Evolutionary conservation across 2,329 filamentous ascomycete species (phyloP).

Genomic region (Dactylonectria estremocensis): DNA sequence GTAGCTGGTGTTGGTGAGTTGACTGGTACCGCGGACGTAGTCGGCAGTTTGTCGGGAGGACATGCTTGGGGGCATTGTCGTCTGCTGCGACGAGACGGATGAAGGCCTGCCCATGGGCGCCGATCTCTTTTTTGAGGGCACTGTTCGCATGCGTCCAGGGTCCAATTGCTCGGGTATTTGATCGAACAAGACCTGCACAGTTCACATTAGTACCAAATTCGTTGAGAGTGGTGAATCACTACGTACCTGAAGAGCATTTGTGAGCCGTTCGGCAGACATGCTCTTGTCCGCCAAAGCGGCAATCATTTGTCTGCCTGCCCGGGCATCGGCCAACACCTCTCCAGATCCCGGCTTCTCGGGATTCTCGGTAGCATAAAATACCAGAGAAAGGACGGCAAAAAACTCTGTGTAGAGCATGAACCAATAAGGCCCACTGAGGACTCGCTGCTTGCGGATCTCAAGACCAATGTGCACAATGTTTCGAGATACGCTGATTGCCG

Average conservation of each 20-base stretch:
- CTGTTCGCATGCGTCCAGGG: slow-evolving; percentile 58
- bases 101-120: slow-evolving; percentile 60
- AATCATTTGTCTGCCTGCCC: slow-evolving; percentile 87
- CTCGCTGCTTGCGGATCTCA: slow-evolving; percentile 81
- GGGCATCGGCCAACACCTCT: slow-evolving; percentile 88
- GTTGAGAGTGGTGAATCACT: slow-evolving; percentile 27
- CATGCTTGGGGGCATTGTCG: slow-evolving; percentile 51
- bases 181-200: slow-evolving; percentile 83
- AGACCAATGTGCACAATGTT: slow-evolving; percentile 87
- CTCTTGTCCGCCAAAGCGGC: slow-evolving; percentile 85
- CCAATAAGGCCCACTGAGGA: slow-evolving; percentile 88
- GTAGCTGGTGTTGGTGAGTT: slow-evolving; percentile 47
- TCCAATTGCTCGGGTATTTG: slow-evolving; percentile 83
- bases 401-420: slow-evolving; percentile 89
- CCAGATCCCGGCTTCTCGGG: slow-evolving; percentile 80
- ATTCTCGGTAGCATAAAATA: slow-evolving; percentile 87
- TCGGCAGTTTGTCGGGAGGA: slow-evolving; percentile 54
- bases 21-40: slow-evolving; percentile 49
- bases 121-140: slow-evolving; percentile 69
- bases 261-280: slow-evolving; percentile 90
- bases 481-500: slow-evolving; percentile 73
- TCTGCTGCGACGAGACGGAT: slow-evolving; percentile 48
- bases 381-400: slow-evolving; percentile 83
- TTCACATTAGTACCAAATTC: slow-evolving; percentile 29
- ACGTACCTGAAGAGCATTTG: slow-evolving; percentile 81